These are phyloP conservation scores for Boletales sp. DNA, from an alignment of 768 basidiomycete genomes.

Conservation along the genomic window DNA sequence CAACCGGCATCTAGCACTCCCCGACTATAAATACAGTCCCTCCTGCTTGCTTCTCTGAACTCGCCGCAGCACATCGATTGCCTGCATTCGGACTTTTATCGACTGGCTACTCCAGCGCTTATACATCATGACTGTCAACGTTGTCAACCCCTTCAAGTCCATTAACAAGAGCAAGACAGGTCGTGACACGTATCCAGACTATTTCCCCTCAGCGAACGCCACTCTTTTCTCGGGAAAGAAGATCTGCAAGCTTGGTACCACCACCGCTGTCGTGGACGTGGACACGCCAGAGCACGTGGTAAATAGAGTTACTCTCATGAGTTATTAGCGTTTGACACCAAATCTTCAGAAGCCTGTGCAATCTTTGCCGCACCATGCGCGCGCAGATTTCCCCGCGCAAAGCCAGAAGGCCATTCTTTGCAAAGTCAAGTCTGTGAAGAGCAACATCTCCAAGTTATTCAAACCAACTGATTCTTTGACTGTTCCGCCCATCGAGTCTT, in stretches of 20 bases:
- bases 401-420: constrained; percentile 9
- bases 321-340: background rate
- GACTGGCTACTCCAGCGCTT: background rate
- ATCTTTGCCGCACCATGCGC: background rate
- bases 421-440: constrained; percentile 12
- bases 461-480: background rate
- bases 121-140: constrained; percentile 11
- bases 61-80: constrained; percentile 1
- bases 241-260: constrained; percentile 6
- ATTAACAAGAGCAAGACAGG: constrained; percentile 2
- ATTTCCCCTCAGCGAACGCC: background rate
- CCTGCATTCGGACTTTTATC: background rate
- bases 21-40: constrained; percentile 8
- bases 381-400: background rate
- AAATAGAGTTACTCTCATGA: background rate
- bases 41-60: background rate
- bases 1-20: constrained; percentile 4
- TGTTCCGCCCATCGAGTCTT: background rate
- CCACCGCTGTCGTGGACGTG: background rate
- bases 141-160: constrained; percentile 13
- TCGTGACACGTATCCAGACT: background rate
- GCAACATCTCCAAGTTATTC: constrained; percentile 15
- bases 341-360: background rate
- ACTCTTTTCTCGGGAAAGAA: background rate
- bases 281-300: constrained; percentile 6